A percentile compares a stretch with the other conserved stretches of the same genome.
Conservation (phyloP, 2,329 filamentous ascomycete genomes). For the Elsinoe australis region DNA sequence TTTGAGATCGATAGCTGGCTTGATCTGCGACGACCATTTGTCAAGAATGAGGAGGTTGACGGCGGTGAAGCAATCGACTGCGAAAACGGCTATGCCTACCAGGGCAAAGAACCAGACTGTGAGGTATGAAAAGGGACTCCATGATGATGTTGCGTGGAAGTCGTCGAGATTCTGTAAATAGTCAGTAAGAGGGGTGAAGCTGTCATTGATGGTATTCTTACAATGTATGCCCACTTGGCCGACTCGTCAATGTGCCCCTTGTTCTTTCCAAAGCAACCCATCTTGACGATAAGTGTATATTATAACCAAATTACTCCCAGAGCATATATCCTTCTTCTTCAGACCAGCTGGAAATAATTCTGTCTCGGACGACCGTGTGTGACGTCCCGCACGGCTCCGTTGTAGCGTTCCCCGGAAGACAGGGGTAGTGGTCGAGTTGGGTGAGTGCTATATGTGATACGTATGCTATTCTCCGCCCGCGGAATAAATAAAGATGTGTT, state of each 20-base stretch:
- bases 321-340: not conserved
- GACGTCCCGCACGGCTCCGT: not conserved
- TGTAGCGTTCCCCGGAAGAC: not conserved
- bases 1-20: conserved; percentile 66
- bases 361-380: not conserved
- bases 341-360: conserved; percentile 3
- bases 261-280: conserved; percentile 31
- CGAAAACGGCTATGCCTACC: conserved; percentile 76
- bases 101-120: conserved; percentile 76
- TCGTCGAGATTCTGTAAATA: conserved; percentile 48
- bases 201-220: conserved; percentile 38
- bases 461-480: conserved; percentile 4
- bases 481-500: not conserved
- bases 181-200: conserved; percentile 23
- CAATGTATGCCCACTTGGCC: conserved; percentile 82
- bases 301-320: conserved; percentile 2
- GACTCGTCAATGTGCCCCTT: conserved; percentile 37
- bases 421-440: not conserved
- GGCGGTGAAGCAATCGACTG: conserved; percentile 85
- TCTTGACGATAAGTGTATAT: conserved; percentile 20
- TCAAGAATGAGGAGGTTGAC: conserved; percentile 85
- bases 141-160: conserved; percentile 76
- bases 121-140: conserved; percentile 69
- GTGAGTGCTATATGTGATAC: no score
- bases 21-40: conserved; percentile 76